Base-by-base conservation (phyloP, 768 basidiomycete genomes). In the Termitomyces sp. region DNA sequence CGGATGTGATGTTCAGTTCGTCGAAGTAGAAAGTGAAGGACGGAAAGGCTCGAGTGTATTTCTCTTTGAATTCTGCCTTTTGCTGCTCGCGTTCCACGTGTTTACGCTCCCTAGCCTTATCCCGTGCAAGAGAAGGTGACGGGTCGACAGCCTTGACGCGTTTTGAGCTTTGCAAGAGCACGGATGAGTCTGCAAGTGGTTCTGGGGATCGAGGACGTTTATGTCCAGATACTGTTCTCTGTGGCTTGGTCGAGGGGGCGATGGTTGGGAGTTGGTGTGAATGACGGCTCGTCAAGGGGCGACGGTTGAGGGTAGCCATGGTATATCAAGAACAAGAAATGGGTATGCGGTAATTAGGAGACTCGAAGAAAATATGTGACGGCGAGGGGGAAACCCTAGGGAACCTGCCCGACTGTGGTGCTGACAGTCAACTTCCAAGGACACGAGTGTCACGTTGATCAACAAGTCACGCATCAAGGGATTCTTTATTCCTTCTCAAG, bases 21-120 rank as follows among this genome's bases (percentile, higher is more conserved):
- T 97, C 94, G 70, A 98, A 90, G 74, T 93, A 90, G 74, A 98
- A 96, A 18, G 80, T 84, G 79, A 89, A 94, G 28, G 74, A 76
- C 2, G 93, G 93, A 76, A 98, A 97, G 22, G 91, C 91, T 55
- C 85, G 84, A 58, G 81, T 83, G 74, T 94, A 98, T 78, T 94
- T 97, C 52, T 84, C 75, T 68, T 84, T 85, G 78, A 94, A 98
- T 66, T 92, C 89, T 5, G 79, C 77, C 63, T 87, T 83, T 65
- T 80, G 79, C 61, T 80, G 78, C 64, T 86, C 83, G 33, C 84
- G 79, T 63, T 84, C 83, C 4, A 77, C 72, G 35, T 79, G 74
- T 57, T 75, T 81, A 48, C 78, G 81, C 46, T 84, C 82, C 69
- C 76, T 82, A 63, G 75, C 73, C 49, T 75, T 70, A 22, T 77